Evolutionary conservation across 768 basidiomycete genomes (phyloP), one percentile per base, ranked within the genome.

Genomic region (Rhizopogon rudus): DNA sequence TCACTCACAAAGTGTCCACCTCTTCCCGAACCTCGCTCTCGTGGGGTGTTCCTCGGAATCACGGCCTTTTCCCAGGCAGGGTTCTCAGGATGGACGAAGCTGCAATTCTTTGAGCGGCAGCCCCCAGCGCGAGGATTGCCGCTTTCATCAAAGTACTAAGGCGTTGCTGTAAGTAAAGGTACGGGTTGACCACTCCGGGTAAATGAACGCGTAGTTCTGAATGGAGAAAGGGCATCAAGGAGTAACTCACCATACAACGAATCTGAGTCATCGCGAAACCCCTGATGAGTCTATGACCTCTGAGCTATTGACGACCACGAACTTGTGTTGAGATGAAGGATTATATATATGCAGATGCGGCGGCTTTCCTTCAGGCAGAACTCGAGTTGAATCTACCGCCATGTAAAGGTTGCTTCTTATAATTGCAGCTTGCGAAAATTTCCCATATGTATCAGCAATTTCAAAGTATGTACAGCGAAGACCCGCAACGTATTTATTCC

Each of bases 51-150:
- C 9, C 55, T 53, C 10, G 63, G 7, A 22, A 44, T n/a, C n/a
- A 25, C 55, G 5, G 66, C 70, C 6, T 42, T 55, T 28, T 9
- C 35, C 68, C 68, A 70, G 13, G 40, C 37, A n/a, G 63, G 49
- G 9, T 66, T 57, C n/a, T 28, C 61, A 8, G 70, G 68, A 51
- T 74, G 73, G 22, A 71, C 14, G 51, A 67, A 74, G 2, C 20
- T 10, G 49, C 73, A 74, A 10, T 40, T 60, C 6, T 44, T 54
- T 51, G 44, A 59, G 33, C 5, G 54, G 45, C 73, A 75, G 43
- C 73, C 73, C 1, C 55, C 58, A 37, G 51, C 52, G 10, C 57
- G 13, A 1, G 68, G 67, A 28, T 61, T 57, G 39, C 73, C 73
- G 45, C 43, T 59, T 17, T 67, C 64, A n/a, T 63, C 63, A 57